phyloP scores from a whole-genome alignment of 352 stramenopile genomes.

The Blastocystis sp. region DNA sequence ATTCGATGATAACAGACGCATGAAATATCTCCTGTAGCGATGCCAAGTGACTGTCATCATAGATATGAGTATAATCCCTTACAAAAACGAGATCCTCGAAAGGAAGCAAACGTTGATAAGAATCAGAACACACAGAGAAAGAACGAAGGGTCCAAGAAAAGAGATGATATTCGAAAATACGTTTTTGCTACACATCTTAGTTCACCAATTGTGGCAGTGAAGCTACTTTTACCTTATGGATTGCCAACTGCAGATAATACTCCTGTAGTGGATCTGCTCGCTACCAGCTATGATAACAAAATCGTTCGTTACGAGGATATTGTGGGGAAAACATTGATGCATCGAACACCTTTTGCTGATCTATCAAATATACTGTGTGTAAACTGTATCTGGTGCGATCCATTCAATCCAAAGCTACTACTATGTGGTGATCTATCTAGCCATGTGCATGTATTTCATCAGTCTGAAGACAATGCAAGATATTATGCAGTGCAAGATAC shows the following conservation, averaged over 20 bases:
- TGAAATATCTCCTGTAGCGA: neutral
- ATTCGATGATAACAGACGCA: neutral
- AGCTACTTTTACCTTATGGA: neutral
- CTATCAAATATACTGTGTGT: neutral
- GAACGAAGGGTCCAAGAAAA: neutral
- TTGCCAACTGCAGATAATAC: neutral
- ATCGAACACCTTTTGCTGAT: neutral
- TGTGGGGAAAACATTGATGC: neutral
- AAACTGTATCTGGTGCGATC: neutral
- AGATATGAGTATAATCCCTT: neutral
- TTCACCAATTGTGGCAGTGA: neutral
- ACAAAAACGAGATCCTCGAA: neutral
- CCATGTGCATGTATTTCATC: neutral
- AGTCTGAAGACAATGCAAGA: neutral
- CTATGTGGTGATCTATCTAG: constrained; percentile 3
- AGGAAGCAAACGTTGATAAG: too few species aligned
- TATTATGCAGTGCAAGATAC: neutral
- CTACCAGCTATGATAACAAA: neutral
- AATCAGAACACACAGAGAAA: too few species aligned
- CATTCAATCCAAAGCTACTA: neutral
- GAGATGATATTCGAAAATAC: neutral
- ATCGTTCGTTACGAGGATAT: neutral
- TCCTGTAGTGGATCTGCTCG: neutral
- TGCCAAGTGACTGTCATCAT: neutral
- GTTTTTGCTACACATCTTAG: neutral